phyloP scores from a whole-genome alignment of 306 rosid genomes.

The Comarum palustre region DNA sequence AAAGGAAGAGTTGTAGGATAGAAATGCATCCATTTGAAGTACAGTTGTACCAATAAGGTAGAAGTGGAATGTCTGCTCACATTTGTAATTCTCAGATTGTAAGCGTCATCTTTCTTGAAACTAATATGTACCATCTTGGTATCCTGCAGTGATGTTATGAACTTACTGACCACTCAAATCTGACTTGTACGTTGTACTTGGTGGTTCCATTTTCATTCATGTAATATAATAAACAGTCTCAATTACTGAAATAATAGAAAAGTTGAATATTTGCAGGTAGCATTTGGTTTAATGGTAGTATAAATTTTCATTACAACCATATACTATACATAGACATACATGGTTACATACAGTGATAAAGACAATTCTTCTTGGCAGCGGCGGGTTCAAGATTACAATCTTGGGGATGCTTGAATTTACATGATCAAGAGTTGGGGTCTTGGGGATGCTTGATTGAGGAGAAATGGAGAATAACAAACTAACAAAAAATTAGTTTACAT shows the following conservation, averaged over 20 bases:
- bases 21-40: constrained; percentile 10
- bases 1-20: constrained; percentile 7
- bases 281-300: not conserved
- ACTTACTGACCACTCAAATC: not conserved
- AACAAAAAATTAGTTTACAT: too few relatives aligned
- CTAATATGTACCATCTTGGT: not conserved
- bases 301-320: too few relatives aligned
- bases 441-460: too few relatives aligned
- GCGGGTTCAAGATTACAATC: too few relatives aligned
- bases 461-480: too few relatives aligned
- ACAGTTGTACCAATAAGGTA: constrained; percentile 16
- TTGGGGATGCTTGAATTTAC: too few relatives aligned
- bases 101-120: not conserved
- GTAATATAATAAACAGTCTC: not conserved
- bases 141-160: not conserved
- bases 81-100: not conserved
- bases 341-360: too few relatives aligned
- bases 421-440: too few relatives aligned
- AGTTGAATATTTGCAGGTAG: not conserved
- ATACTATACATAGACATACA: too few relatives aligned
- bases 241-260: not conserved
- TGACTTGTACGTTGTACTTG: not conserved
- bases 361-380: too few relatives aligned
- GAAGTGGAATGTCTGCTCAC: not conserved
- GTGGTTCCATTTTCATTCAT: not conserved